Evolutionary conservation across 106 monocot genomes (phyloP).

Genomic region (Amphibolis antarctica): DNA sequence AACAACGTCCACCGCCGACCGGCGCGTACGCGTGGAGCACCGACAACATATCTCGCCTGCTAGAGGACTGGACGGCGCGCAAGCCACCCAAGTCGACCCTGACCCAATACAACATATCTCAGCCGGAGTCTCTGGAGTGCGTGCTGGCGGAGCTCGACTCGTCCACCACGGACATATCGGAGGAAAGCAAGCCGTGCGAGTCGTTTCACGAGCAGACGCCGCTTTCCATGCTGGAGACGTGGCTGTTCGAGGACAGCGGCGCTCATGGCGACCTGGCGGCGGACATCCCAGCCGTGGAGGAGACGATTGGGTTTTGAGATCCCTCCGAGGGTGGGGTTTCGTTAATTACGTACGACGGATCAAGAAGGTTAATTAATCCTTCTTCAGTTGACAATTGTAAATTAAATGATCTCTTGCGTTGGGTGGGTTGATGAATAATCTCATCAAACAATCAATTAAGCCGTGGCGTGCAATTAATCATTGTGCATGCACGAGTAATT

Average conservation of each 20-base stretch:
- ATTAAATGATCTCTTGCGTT: no score
- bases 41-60: slow-evolving; percentile 32
- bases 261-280: not conserved
- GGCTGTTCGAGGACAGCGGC: slow-evolving; percentile 27
- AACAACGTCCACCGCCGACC: not conserved
- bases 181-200: not conserved
- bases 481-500: no score
- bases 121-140: slow-evolving; percentile 7
- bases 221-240: slow-evolving; percentile 23
- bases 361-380: no score
- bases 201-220: not conserved
- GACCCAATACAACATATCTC: no score
- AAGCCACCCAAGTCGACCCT: not conserved
- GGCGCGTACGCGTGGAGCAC: slow-evolving; percentile 21
- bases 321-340: no score
- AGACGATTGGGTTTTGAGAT: not conserved
- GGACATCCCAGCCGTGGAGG: not conserved
- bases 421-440: no score
- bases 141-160: slow-evolving; percentile 8
- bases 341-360: no score
- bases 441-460: no score
- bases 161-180: not conserved
- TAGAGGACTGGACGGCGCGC: slow-evolving; percentile 12
- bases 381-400: no score
- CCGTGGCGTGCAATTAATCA: no score